Evolutionary conservation across 352 stramenopile genomes (phyloP).

Genomic region (Phytopythium montanum): DNA sequence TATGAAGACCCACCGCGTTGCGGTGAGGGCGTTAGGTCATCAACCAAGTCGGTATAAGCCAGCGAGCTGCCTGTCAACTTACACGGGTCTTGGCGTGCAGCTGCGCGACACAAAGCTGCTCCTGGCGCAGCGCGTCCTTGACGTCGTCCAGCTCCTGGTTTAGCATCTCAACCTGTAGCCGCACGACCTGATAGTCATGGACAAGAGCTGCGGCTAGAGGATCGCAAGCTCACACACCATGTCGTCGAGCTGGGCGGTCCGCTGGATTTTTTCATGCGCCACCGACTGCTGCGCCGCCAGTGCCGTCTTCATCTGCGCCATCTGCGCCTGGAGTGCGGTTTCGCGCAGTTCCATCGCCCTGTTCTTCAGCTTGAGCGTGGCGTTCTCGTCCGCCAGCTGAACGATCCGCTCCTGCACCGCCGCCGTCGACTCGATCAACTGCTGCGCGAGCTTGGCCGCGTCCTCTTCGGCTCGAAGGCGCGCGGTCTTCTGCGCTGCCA

Average conservation of each 20-base stretch:
- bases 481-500: constrained; percentile 9
- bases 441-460: neutral
- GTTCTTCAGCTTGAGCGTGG: constrained; percentile 28
- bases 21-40: neutral
- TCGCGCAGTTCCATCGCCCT: constrained; percentile 21
- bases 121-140: constrained; percentile 24
- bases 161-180: constrained; percentile 19
- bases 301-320: constrained; percentile 13
- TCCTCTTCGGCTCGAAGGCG: constrained; percentile 4
- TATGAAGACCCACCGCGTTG: neutral
- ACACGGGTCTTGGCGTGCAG: constrained; percentile 30
- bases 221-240: constrained; percentile 12
- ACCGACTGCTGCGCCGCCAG: constrained; percentile 11
- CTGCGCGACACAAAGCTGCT: constrained; percentile 30
- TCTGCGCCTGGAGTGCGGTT: constrained; percentile 16
- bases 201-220: neutral
- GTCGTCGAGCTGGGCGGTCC: constrained; percentile 16
- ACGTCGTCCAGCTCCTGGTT: constrained; percentile 31
- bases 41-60: neutral
- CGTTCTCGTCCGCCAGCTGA: constrained; percentile 39
- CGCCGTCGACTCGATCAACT: neutral
- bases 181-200: neutral
- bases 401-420: constrained; percentile 26
- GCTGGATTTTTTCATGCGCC: constrained; percentile 8
- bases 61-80: neutral